phyloP scores from a whole-genome alignment of 768 basidiomycete genomes.

The Steccherinum ochraceum region DNA sequence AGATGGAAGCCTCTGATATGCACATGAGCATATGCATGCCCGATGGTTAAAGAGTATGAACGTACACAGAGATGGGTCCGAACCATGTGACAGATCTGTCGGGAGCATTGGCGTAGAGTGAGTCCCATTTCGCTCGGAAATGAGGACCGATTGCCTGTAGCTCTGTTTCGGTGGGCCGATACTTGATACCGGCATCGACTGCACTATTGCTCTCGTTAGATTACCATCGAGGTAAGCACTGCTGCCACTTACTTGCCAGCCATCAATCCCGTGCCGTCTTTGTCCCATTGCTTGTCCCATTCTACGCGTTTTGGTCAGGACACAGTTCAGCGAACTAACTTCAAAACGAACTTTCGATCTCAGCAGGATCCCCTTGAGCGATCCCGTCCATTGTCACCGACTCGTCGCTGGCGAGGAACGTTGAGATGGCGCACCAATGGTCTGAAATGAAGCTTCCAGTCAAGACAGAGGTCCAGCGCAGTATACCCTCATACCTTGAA shows the following conservation, averaged over 20 bases:
- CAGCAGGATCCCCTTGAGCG: conserved; percentile 32
- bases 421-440: conserved; percentile 22
- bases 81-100: conserved; percentile 19
- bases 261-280: conserved; percentile 41
- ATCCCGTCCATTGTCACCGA: conserved; percentile 44
- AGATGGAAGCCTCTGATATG: conserved; percentile 11
- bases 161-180: conserved; percentile 16
- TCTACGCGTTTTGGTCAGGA: conserved; percentile 17
- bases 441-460: conserved; percentile 12
- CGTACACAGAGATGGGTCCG: conserved; percentile 6
- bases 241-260: conserved; percentile 42
- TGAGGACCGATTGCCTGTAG: conserved; percentile 17
- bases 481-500: conserved; percentile 23
- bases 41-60: background rate
- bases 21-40: background rate
- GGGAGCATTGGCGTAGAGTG: conserved; percentile 13
- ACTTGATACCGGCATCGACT: conserved; percentile 22
- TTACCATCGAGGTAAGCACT: background rate
- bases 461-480: background rate
- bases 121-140: conserved; percentile 19
- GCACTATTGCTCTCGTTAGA: conserved; percentile 7
- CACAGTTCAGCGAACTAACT: background rate
- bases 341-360: conserved; percentile 31
- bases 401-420: conserved; percentile 37
- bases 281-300: conserved; percentile 27